Base-by-base conservation (phyloP, 2,329 filamentous ascomycete genomes). In the Xylaria sp. region DNA sequence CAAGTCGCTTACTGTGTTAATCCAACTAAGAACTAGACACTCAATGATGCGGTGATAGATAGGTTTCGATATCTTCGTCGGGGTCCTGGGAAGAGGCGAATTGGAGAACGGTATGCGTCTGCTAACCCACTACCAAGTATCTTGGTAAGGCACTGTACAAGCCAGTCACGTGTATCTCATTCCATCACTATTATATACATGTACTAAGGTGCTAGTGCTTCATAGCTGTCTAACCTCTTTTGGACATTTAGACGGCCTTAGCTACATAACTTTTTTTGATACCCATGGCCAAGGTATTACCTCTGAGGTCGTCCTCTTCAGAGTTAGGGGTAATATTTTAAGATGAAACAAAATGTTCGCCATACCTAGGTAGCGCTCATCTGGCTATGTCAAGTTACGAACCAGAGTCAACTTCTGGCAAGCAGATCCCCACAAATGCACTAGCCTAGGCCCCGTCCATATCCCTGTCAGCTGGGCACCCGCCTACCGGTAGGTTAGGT, bases 101-200 rank as follows among this genome's bases (percentile, higher is more conserved):
- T 51, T 54, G 56, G 51, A 54, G 20, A 54, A 46, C n/a, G 12
- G 58, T 66, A 59, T 34, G 34, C n/a, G n/a, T 18, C n/a, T 55
- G 20, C 46, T 20, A 48, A 48, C 15, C 52, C 12, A 20, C 48
- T n/a, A 20, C 48, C 3, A 28, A 2, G 28, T 55, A 20, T 15
- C 12, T 37, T 8, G 41, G 41, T 8, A n/a, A n/a, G 41, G 15
- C 15, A 39, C 37, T 31, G 25, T 54, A 37, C 20, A 34, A 2
- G 56, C 13, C n/a, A 63, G 54, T 70, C 69, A 70, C 69, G 69
- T 70, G 69, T 18, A n/a, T 44, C 9, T 58, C 20, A 18, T 15
- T 50, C 55, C 44, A 34, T 7, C 51, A n/a, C 2, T 31, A 18
- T 34, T 3, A 6, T 34, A 18, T 46, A 13, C 39, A 50, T 20